Base-by-base conservation (phyloP, 2,329 filamentous ascomycete species). In the Fusarium scirpi region DNA sequence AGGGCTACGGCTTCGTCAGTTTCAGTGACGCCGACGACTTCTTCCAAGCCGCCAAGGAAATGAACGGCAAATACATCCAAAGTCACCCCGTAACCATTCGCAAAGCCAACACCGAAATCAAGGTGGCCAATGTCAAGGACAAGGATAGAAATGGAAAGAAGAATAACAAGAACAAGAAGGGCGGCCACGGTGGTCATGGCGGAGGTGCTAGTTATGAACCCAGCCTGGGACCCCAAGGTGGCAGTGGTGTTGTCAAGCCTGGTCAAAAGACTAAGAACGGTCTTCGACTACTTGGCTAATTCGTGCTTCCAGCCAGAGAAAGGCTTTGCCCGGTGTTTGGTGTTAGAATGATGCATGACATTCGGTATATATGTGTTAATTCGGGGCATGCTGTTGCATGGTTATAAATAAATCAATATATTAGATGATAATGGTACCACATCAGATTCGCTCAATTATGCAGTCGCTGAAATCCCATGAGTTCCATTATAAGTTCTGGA, bases 21-120 rank as follows among this genome's bases (percentile, higher is more conserved):
- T 98, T 99, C 82, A 92, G 91, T 75, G 93, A 98, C 78, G 93
- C 94, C 30, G 96, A 99, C 79, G 94, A 98, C 77, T 98, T 97
- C 80, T 98, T 99, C 85, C 90, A 93, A 76, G 95, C 96, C 3
- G 95, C 94, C 76, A 94, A 96, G 82, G 95, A 98, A 83, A 98
- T 98, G 96, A 93, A 98, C 77, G 94, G 94, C 74, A 98, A 99
- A 83, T 99, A 99, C 82, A 98, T 99, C 78, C 95, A 97, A 76
- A 98, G 94, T 79, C 96, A 98, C 80, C 96, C 96, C 0, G 93
- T 98, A 29, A 85, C 93, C 27, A 88, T 98, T 72, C 91, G 92
- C 80, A 93, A 96, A 79, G 94, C 93, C 71, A 97, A 91, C 73
- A 97, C 95, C 8, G 94, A 98, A 80, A 94, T 99, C 80, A 94